phyloP scores from a whole-genome alignment of 805 yeast species.

The Millerago galiae region DNA sequence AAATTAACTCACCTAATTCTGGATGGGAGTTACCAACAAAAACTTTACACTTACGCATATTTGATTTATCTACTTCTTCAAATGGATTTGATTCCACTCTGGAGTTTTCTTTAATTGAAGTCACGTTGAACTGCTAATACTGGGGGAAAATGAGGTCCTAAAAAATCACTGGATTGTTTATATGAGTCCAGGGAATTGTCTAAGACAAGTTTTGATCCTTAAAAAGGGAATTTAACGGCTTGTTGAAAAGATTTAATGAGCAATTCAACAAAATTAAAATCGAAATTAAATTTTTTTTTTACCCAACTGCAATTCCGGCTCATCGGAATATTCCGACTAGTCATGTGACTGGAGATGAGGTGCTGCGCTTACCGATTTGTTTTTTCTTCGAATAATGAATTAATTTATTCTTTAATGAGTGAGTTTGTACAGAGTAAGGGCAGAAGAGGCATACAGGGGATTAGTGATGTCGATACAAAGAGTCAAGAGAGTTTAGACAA shows the following conservation, averaged over 20 bases:
- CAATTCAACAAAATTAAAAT: background rate
- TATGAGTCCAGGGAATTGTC: background rate
- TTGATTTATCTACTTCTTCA: background rate
- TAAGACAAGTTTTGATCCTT: background rate
- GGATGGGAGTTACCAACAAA: constrained; percentile 97
- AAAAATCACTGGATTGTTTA: background rate
- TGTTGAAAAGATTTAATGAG: background rate
- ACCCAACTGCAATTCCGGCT: background rate
- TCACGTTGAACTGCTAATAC: constrained; percentile 3
- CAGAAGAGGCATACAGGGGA: background rate
- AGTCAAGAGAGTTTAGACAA: background rate
- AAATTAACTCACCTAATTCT: constrained; percentile 83
- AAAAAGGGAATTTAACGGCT: background rate
- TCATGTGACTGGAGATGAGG: constrained; percentile 1
- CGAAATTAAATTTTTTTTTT: constrained; percentile 1
- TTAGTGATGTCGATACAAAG: background rate
- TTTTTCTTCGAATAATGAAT: too few species aligned
- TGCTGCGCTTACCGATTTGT: background rate
- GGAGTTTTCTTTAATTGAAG: constrained; percentile 1
- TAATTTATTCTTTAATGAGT: background rate
- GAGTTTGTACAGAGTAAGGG: background rate
- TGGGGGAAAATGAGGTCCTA: background rate
- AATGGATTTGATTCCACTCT: constrained; percentile 2
- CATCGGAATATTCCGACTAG: background rate
- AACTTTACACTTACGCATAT: constrained; percentile 94